Base-by-base conservation (phyloP, 768 basidiomycete genomes). In the Bullera alba region DNA sequence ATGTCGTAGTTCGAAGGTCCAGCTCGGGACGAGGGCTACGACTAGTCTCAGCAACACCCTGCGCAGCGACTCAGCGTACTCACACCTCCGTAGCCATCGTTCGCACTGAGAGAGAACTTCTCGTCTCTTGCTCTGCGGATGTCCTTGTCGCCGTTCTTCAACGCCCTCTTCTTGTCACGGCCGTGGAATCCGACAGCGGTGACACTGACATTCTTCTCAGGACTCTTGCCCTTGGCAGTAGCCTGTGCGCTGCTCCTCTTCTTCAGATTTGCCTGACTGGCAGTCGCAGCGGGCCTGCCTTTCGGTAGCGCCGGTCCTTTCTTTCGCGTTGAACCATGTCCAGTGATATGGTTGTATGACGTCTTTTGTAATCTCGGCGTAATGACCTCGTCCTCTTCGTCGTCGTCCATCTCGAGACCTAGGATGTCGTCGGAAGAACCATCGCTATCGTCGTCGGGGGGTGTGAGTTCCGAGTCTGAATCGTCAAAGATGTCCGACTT, bases 111-210 rank as follows among this genome's bases (percentile, higher is more conserved):
- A n/a, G 37, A 44, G 41, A 67, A 61, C 43, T 69, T 69, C 4
- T 50, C 67, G 47, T 65, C 67, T 41, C 67, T 56, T 16, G 63
- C 67, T 47, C 67, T 50, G 22, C 58, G 46, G 34, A 61, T 56
- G 37, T 61, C 63, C 23, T 48, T 30, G 42, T 61, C 63, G 38
- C 54, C 63, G 25, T 59, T 21, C 43, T 61, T 64, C 19, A 56
- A 43, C 6, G 44, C 53, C 38, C 56, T 56, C 47, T 59, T 64
- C 53, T 57, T 61, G 23, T 67, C 60, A n/a, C 65, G 21, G 6
- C 58, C 61, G 16, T n/a, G n/a, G n/a, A n/a, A n/a, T n/a, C n/a
- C n/a, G 46, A 23, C 7, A 22, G 37, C 22, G 46, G 32, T 17
- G 42, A 21, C 26, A n/a, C n/a, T n/a, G n/a, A n/a, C n/a, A n/a